A percentile compares a stretch with the other conserved stretches of the same genome.
phyloP scores from a whole-genome alignment of 2,329 filamentous ascomycete species.

The Lecanosticta acicola region DNA sequence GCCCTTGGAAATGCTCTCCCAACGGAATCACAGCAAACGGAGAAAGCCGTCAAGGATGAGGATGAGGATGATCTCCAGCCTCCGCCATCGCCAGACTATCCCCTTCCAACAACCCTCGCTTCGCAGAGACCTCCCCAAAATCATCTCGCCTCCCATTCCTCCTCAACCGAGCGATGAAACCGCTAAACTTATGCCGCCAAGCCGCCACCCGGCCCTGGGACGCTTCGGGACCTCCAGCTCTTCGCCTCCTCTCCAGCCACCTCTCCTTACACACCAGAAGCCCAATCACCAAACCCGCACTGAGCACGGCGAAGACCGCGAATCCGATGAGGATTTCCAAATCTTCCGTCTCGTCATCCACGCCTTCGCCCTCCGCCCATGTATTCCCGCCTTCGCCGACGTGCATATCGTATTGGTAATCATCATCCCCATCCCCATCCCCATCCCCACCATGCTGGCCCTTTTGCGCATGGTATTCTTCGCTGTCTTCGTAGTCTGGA shows the following conservation, averaged over 20 bases:
- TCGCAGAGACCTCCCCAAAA: conserved; percentile 4
- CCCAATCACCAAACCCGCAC: conserved; percentile 4
- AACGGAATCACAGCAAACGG: background rate
- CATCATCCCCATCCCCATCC: conserved; percentile 2
- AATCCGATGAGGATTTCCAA: conserved; percentile 10
- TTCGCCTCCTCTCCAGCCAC: background rate
- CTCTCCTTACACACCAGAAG: no score
- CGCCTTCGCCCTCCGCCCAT: background rate
- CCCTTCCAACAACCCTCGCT: conserved; percentile 4
- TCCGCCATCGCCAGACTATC: background rate
- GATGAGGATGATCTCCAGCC: background rate
- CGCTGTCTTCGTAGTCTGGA: background rate
- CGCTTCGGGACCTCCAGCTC: background rate
- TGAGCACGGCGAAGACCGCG: conserved; percentile 8
- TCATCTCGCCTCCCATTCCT: conserved; percentile 2
- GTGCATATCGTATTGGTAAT: conserved; percentile 1
- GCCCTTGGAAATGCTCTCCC: background rate
- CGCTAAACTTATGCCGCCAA: background rate
- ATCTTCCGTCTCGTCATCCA: conserved; percentile 7
- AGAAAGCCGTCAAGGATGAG: background rate
- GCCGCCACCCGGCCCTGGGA: background rate
- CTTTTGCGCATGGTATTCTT: background rate
- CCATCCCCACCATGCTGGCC: background rate
- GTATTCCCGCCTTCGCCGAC: background rate
- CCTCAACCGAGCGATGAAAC: no score